Base-by-base conservation (phyloP, 75 land plant genomes). In the Chamaecyparis obtusa region DNA sequence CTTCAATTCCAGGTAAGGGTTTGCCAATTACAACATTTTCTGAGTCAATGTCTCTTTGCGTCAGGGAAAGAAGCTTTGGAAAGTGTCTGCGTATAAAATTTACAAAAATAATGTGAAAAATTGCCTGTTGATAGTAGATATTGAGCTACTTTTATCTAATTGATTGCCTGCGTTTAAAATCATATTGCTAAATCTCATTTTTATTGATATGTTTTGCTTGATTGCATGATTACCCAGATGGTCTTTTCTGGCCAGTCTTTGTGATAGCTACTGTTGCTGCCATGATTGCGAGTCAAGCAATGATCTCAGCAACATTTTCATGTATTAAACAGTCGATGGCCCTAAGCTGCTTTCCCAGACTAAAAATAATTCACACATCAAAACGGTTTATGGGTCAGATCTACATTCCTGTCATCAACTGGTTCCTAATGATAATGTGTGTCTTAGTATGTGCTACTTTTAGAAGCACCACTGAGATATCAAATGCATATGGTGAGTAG, bases 231-330 rank as follows among this genome's bases (percentile, higher is more conserved):
- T 43, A 44, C 36, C 55, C 90, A 96, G 97, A 89, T 60, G 49
- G 89, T 37, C 84, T 97, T 30, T 97, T 95, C 91, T 97, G 99
- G 99, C 99, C 99, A 15, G 91, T 94, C 56, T 94, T 97, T 86
- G 95, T 92, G 48, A 89, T 94, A 39, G 99, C 99, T 48, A 95
- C 99, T 3, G 85, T 90, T 85, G 99, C 99, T 49, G 97, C 99
- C 32, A 90, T 95, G 90, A 95, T 97, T 88, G 99, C 99, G 37
- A 97, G 98, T 79, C 98, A 96, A 88, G 97, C 98, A 24, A 96
- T 96, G 98, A 96, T 96, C 64, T 96, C 98, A 24, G 99, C 97
- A 74, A 93, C 97, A 51, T 97, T 93, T 84, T 97, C 99, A 84
- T 92, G 95, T 86, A 88, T 97, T 41, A 94, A 94, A 82, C 95